Percentiles rank a stretch among this genome's conserved stretches.
phyloP scores from a whole-genome alignment of 2,329 filamentous ascomycete species.

The Colletotrichum horii region DNA sequence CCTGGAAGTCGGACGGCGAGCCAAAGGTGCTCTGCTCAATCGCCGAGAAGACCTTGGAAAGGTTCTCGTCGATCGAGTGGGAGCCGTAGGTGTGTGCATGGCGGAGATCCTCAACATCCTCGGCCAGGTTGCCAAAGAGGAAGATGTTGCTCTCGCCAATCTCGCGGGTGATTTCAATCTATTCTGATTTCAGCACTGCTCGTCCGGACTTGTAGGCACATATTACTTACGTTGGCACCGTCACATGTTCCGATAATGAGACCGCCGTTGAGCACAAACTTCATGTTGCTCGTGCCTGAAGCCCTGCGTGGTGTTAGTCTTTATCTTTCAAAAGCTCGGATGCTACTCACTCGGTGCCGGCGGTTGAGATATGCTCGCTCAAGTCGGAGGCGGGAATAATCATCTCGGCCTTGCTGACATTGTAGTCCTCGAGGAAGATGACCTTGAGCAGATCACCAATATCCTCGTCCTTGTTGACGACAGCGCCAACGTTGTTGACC shows the following conservation, averaged over 20 bases:
- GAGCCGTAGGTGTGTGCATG: constrained; percentile 86
- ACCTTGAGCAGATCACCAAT: constrained; percentile 96
- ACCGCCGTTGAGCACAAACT: constrained; percentile 97
- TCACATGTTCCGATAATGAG: constrained; percentile 98
- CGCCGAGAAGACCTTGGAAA: constrained; percentile 81
- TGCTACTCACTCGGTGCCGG: constrained; percentile 80
- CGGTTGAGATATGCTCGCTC: constrained; percentile 98
- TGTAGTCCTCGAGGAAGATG: constrained; percentile 97
- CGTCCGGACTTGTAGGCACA: constrained; percentile 14
- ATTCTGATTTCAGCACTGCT: constrained; percentile 9
- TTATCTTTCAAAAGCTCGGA: not conserved
- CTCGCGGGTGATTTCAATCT: constrained; percentile 97
- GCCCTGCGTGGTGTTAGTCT: constrained; percentile 45
- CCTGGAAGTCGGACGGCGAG: constrained; percentile 77
- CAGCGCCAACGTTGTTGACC: constrained; percentile 86
- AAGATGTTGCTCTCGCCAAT: constrained; percentile 98
- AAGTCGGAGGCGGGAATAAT: constrained; percentile 94
- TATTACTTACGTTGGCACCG: constrained; percentile 82
- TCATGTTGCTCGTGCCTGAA: constrained; percentile 97
- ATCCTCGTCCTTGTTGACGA: constrained; percentile 92
- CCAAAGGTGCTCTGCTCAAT: constrained; percentile 86
- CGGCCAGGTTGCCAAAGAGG: constrained; percentile 93
- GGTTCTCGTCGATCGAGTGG: constrained; percentile 77
- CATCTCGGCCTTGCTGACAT: constrained; percentile 98
- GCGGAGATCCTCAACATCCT: constrained; percentile 95